Evolutionary conservation across 2,329 filamentous ascomycete species (phyloP), one percentile per base, ranked within the genome.

Genomic region (Botryotinia globosa): DNA sequence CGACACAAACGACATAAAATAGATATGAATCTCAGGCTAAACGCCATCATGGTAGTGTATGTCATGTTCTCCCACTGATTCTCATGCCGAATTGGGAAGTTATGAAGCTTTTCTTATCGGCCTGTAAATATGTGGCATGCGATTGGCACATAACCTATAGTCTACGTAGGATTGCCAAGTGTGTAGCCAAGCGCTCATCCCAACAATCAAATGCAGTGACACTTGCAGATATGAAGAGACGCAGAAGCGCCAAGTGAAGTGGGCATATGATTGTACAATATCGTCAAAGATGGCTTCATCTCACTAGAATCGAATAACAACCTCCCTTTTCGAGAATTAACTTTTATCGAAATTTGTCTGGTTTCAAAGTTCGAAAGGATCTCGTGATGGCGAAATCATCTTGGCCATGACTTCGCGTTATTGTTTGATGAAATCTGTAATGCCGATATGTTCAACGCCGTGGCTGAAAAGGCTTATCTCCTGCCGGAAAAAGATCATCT

Each of bases 41-140:
- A 68, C 48, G 45, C 48, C 39, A 68, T 59, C 22, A 56, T 22
- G 18, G 32, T 56, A n/a, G 39, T 72, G 10, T 32, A 68, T 51
- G 22, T 29, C 29, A 39, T 61, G 25, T 39, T 29, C 70, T 29
- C 20, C 20, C 16, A 32, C 18, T 12, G 44, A 18, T 37, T 20
- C 20, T 25, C 8, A 39, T 34, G 29, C 42, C 51, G 25, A 48
- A 72, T 59, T 51, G 61, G 69, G 69, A 66, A 71, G 62, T 14
- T 71, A 51, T 45, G 62, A 72, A 67, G 51, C 39, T 58, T 67
- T 59, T 59, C 70, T 72, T 72, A 72, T 72, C 70, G 42, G 48
- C 16, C 25, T 51, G 25, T 18, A 67, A 32, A 37, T 39, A 54
- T 44, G 48, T 34, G 25, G 25, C 10, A 34, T 25, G 29, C 14